Base-by-base conservation (phyloP, 73 alveolate species). In the Paramecium tetraurelia region DNA sequence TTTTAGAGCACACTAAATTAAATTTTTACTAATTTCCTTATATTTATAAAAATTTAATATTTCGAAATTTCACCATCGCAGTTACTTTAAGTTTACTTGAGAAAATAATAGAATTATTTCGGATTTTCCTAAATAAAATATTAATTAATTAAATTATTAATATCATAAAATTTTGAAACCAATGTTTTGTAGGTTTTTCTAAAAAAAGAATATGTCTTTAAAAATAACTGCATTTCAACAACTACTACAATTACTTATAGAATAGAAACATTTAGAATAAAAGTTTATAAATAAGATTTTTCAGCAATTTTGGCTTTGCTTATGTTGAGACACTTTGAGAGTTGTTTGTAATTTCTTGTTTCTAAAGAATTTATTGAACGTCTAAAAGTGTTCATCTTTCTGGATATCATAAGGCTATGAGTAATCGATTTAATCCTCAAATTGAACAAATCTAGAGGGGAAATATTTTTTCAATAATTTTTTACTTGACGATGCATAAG, bases 381-480 rank as follows among this genome's bases (percentile, higher is more conserved):
- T 43, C n/a, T 77, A 18, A 77, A 77, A 77, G 44, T 77, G 72
- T 20, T 41, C 0, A 24, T 77, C 89, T 1, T 77, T 75, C 9
- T 77, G 50, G 9, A 77, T 24, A 7, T 77, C 16, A 59, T 77
- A 77, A 20, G 89, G 89, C 44, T 77, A 24, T 9, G 89, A 77
- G 21, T 77, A 77, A 43, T 77, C 89, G 48, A 41, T 36, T 21
- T 77, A 41, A 77, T 77, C 89, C 0, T 77, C 89, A 21, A 77
- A 77, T 24, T 41, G 53, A 9, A 77, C 24, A 40, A 40, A 22
- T 43, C n/a, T 77, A 7, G 89, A 40, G 5, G 89, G 89, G 71
- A 77, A 77, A 77, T 77, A 77, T 43, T 77, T 77, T 77, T 77
- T 77, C 11, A 77, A 77, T 20, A 77, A 24, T 46, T 77, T 38